phyloP scores from a whole-genome alignment of 768 basidiomycete species.

The Hygrocybe punicea region DNA sequence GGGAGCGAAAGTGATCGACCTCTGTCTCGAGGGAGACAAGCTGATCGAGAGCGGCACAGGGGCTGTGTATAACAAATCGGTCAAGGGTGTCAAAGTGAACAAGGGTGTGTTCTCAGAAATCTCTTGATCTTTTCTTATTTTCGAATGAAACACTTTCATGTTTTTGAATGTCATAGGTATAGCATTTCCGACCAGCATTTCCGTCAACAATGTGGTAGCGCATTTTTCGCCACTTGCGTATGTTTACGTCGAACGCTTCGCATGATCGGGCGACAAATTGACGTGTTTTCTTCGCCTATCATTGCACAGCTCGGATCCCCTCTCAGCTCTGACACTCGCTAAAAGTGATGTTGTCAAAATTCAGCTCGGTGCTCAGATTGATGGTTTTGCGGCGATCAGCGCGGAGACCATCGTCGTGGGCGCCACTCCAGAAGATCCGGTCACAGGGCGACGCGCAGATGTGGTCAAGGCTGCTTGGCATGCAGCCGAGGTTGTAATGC shows the following conservation, averaged over 20 bases:
- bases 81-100: constrained; percentile 81
- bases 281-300: constrained; percentile 14
- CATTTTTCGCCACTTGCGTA: constrained; percentile 96
- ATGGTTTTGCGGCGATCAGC: constrained; percentile 90
- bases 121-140: neutral
- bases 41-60: constrained; percentile 83
- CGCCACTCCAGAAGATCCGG: constrained; percentile 66
- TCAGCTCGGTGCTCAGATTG: constrained; percentile 95
- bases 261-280: neutral
- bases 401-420: constrained; percentile 93
- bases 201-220: constrained; percentile 92
- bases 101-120: constrained; percentile 81
- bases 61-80: constrained; percentile 83
- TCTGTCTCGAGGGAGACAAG: constrained; percentile 91
- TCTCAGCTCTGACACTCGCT: constrained; percentile 62
- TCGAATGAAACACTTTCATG: neutral
- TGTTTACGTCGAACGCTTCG: constrained; percentile 37
- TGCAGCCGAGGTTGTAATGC: constrained; percentile 90
- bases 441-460: constrained; percentile 84
- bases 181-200: constrained; percentile 91
- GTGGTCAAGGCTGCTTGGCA: constrained; percentile 91
- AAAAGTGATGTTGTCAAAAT: constrained; percentile 94
- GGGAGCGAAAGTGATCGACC: constrained; percentile 84
- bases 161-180: constrained; percentile 50
- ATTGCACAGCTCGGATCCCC: constrained; percentile 63